These are phyloP conservation scores for Elymus sibiricus DNA, from an alignment of 176 grass and related monocot species.

Conservation along the genomic window DNA sequence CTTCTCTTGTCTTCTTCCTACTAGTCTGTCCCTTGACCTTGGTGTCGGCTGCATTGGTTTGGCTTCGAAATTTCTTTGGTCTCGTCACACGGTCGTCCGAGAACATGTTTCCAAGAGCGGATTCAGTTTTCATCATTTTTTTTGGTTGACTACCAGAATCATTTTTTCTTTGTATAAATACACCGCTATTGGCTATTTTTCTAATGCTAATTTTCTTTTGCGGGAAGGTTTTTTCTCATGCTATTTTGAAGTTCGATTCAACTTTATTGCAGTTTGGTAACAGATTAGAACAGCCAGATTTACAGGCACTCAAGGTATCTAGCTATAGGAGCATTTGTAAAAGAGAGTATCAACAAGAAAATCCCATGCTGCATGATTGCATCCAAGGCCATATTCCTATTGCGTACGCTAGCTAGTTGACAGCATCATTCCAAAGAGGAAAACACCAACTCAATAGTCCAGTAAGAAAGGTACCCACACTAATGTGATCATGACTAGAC, in stretches of 20 bases:
- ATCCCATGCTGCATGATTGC: background rate
- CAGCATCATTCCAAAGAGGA: background rate
- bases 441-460: background rate
- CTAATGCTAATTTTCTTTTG: no score
- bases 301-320: background rate
- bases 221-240: no score
- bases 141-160: no score
- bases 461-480: background rate
- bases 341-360: slow-evolving; percentile 11
- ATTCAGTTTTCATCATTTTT: background rate
- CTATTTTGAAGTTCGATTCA: no score
- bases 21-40: background rate
- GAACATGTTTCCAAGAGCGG: background rate
- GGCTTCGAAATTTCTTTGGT: no score
- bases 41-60: background rate
- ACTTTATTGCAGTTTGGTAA: background rate
- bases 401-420: background rate
- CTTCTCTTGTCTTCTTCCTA: background rate
- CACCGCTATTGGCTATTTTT: background rate
- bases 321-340: background rate
- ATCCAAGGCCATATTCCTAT: background rate
- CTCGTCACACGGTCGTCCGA: background rate
- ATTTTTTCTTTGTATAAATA: no score
- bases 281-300: background rate
- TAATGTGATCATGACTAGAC: background rate